Conservation (phyloP, 164 flowering plant species). For the Berberis thunbergii region DNA sequence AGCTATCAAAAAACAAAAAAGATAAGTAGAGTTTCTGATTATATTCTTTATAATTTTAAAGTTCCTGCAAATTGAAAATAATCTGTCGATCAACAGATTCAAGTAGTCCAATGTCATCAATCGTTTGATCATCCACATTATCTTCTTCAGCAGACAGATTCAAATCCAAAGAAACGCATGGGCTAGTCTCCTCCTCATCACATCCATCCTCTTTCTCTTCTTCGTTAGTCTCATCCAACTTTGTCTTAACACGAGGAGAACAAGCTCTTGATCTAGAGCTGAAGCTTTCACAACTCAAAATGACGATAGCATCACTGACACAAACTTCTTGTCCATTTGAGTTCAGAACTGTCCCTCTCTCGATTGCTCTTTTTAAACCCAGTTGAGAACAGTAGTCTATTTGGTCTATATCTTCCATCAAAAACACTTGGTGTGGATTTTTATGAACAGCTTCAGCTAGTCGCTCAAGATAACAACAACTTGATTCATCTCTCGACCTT, state of each 20-base stretch:
- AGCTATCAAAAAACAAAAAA: slow-evolving; percentile 4
- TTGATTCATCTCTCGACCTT: slow-evolving; percentile 63
- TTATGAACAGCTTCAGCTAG: slow-evolving; percentile 44
- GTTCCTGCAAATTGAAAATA: slow-evolving; percentile 45
- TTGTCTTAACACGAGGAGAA: slow-evolving; percentile 48
- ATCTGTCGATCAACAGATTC: slow-evolving; percentile 61
- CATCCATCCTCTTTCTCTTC: slow-evolving; percentile 16
- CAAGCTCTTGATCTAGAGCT: slow-evolving; percentile 66
- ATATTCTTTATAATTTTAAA: slow-evolving; percentile 6
- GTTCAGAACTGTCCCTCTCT: slow-evolving; percentile 46
- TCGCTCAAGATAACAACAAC: slow-evolving; percentile 53
- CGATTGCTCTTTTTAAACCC: slow-evolving; percentile 68
- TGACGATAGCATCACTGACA: slow-evolving; percentile 62
- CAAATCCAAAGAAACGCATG: slow-evolving; percentile 63
- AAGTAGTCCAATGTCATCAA: slow-evolving; percentile 56
- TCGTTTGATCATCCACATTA: slow-evolving; percentile 20
- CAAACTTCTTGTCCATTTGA: slow-evolving; percentile 41
- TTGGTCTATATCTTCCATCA: slow-evolving; percentile 71
- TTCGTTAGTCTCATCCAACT: slow-evolving; percentile 14
- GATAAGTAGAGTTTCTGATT: not conserved
- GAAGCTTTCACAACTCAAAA: slow-evolving; percentile 76
- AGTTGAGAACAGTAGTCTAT: slow-evolving; percentile 54
- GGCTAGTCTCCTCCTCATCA: slow-evolving; percentile 22
- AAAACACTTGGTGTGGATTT: slow-evolving; percentile 75
- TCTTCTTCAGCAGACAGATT: slow-evolving; percentile 57